Evolutionary conservation across 2,329 filamentous ascomycete species (phyloP).

Genomic region (Tolypocladium paradoxum): DNA sequence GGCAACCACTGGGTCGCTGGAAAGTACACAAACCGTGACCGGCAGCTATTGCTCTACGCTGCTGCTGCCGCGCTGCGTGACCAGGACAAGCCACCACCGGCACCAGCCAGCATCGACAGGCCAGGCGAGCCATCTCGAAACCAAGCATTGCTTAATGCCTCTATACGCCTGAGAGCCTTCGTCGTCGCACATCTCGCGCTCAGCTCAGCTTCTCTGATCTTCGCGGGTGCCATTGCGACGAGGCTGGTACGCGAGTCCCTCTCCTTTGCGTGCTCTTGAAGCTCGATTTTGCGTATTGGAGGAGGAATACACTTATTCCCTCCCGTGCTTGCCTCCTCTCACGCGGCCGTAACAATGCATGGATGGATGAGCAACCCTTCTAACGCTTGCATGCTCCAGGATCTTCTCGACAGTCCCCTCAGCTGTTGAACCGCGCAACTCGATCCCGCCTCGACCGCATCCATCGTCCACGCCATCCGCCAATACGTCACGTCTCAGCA

Average conservation of each 20-base stretch:
- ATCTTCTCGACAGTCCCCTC: background rate
- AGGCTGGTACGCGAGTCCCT: background rate
- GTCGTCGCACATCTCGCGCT: background rate
- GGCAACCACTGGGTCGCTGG: background rate
- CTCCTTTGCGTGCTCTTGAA: background rate
- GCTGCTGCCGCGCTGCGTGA: background rate
- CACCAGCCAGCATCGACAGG: background rate
- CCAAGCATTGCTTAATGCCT: constrained; percentile 19
- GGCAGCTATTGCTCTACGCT: background rate
- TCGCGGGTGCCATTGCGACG: background rate
- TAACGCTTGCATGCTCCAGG: background rate
- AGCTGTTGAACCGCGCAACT: constrained; percentile 9
- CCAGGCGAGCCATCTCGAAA: background rate
- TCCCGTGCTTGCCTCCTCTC: too few relatives aligned
- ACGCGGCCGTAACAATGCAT: background rate
- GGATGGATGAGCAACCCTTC: background rate
- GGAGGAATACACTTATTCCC: background rate
- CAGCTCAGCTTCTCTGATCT: background rate
- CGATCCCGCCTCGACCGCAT: background rate
- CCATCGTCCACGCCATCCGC: background rate
- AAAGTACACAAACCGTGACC: background rate
- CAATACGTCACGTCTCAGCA: background rate
- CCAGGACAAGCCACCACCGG: background rate
- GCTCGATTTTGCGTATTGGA: background rate
- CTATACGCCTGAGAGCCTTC: background rate